Base-by-base conservation (phyloP, 2,329 filamentous ascomycete genomes). In the Trichoderma citrinoviride region DNA sequence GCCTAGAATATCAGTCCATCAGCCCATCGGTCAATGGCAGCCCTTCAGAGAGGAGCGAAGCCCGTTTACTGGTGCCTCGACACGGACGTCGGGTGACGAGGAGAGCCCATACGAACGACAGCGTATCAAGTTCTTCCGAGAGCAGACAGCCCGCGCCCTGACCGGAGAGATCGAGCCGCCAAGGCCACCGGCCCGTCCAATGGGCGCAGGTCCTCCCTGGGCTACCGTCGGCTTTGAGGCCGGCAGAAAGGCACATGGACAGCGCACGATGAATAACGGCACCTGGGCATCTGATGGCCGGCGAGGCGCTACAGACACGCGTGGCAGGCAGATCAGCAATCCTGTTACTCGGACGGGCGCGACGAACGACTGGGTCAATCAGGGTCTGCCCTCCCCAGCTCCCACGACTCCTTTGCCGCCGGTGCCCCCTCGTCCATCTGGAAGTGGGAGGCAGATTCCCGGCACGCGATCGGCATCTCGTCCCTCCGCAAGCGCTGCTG, bases 281-380 rank as follows among this genome's bases (percentile, higher is more conserved):
- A 37, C 19, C 27, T 37, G 33, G 27, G 49, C 27, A 19, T 33
- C 49, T 37, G 17, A 53, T n/a, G 29, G 49, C 27, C 49, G 15
- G 14, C 33, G 33, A 37, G 33, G 33, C 12, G 14, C 33, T 37
- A 10, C 33, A 14, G 14, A 37, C 49, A 21, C 14, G 27, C 23
- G 17, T 0, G 17, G 49, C 17, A 33, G 49, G 3, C 49, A 53
- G 27, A 53, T 53, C 49, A 53, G 49, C 46, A 50, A 55, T 40
- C 37, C 47, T 29, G 47, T 21, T 27, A 52, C 33, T 37, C 33
- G 33, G 33, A 37, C 19, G 67, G 61, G 47, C 67, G 46, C 50
- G 69, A 70, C 37, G 61, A 71, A 70, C 49, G 72, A 67, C 55
- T 71, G 56, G 54, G 72, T 73, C 64, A 70, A 71, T 37, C 52